Percentiles rank a stretch among this genome's conserved stretches.
Evolutionary conservation across 345 rosid species (phyloP).

Genomic region (Sisymbrium altissimum): DNA sequence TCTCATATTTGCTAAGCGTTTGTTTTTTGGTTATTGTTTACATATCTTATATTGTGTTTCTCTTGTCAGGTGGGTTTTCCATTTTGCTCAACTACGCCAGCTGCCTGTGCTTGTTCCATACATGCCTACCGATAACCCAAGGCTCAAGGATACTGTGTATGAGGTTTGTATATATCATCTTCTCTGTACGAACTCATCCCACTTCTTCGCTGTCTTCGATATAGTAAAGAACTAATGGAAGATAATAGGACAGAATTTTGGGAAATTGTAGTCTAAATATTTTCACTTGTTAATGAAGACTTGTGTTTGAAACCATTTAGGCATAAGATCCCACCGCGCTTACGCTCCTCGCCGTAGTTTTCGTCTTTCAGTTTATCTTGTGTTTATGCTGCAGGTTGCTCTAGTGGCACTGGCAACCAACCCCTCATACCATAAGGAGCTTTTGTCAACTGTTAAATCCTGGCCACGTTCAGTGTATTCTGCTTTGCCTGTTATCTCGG

Average conservation of each 20-base stretch:
- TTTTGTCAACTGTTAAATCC: conserved; percentile 82
- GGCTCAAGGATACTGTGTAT: conserved; percentile 93
- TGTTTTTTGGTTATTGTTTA: conserved; percentile 22
- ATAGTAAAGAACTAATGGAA: conserved; percentile 2
- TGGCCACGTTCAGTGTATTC: conserved; percentile 92
- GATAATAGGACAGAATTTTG: not conserved
- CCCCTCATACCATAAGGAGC: conserved; percentile 74
- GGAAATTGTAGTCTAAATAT: not conserved
- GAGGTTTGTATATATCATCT: conserved; percentile 55
- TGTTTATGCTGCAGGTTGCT: conserved; percentile 63
- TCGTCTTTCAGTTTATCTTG: too few species aligned
- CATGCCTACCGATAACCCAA: conserved; percentile 90
- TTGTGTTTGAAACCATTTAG: not conserved
- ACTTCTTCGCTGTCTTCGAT: not conserved
- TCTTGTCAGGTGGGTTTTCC: conserved; percentile 93
- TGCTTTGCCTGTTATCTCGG: conserved; percentile 84
- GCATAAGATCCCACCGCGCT: too few species aligned
- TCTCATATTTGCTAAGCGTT: conserved; percentile 6
- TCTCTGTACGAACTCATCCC: not conserved
- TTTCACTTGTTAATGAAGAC: not conserved
- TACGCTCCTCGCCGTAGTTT: too few species aligned
- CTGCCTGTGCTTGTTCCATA: conserved; percentile 94
- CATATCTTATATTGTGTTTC: conserved; percentile 25
- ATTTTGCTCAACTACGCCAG: conserved; percentile 98
- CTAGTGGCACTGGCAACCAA: conserved; percentile 98